Evolutionary conservation across 805 yeast genomes (phyloP).

Genomic region (Yarrowia phangngaensis): DNA sequence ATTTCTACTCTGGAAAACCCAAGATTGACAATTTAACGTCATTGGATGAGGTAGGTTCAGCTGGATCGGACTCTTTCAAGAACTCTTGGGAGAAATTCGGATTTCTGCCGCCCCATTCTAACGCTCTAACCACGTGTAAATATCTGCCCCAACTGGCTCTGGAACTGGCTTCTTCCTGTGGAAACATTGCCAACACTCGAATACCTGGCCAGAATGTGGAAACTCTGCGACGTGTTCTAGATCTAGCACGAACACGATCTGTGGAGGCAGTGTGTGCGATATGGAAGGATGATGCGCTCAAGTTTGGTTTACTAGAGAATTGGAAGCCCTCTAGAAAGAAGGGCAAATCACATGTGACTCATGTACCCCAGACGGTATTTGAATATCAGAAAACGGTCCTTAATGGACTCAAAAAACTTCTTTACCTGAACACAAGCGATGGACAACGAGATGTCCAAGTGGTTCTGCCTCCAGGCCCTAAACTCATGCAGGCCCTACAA

Average conservation of each 20-base stretch:
- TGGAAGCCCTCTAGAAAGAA: conserved; percentile 35
- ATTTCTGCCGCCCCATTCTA: conserved; percentile 62
- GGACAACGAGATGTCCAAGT: conserved; percentile 29
- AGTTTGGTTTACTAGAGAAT: conserved; percentile 42
- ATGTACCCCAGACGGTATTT: conserved; percentile 39
- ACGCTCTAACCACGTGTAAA: conserved; percentile 55
- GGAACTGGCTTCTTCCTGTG: conserved; percentile 44
- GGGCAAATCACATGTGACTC: conserved; percentile 30
- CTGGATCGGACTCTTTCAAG: conserved; percentile 2
- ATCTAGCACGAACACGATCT: conserved; percentile 44
- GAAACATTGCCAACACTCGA: conserved; percentile 46
- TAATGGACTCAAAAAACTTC: conserved; percentile 33
- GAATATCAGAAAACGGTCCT: conserved; percentile 43
- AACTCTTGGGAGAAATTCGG: conserved; percentile 42
- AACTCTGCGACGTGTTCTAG: conserved; percentile 40
- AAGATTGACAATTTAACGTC: neutral
- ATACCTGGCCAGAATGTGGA: conserved; percentile 44
- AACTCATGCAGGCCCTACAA: conserved; percentile 37
- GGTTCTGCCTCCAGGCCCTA: conserved; percentile 40
- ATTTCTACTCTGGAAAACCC: conserved; percentile 33
- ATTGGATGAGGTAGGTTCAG: neutral
- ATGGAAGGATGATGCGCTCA: conserved; percentile 50
- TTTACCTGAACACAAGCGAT: conserved; percentile 27
- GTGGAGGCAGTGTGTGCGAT: conserved; percentile 49
- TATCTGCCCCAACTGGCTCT: conserved; percentile 49